A percentile compares a stretch with the other conserved stretches of the same genome.
These are phyloP conservation scores for Lumnitzera racemosa DNA, from an alignment of 345 rosid species.

Conservation along the genomic window DNA sequence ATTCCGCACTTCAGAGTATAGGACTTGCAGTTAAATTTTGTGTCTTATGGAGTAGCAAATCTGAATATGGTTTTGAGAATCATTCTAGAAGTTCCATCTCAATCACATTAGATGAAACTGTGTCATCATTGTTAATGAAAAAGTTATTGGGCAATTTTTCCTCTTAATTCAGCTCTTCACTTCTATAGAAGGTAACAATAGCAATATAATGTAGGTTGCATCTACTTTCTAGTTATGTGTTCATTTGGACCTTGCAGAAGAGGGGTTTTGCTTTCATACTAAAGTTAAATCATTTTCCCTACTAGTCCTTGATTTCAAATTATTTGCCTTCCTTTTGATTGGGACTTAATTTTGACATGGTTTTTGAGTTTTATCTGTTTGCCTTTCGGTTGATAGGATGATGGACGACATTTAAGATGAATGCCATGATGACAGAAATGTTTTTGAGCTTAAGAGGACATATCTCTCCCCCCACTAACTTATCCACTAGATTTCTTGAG, in stretches of 20 bases:
- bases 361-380: not conserved
- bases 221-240: not conserved
- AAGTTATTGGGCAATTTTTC: conserved; percentile 41
- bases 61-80: conserved; percentile 12
- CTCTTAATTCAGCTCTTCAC: conserved; percentile 38
- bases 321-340: not conserved
- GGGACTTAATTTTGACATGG: not conserved
- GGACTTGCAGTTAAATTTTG: conserved; percentile 42
- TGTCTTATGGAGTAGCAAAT: conserved; percentile 23
- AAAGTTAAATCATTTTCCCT: too few relatives aligned
- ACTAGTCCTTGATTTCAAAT: too few relatives aligned
- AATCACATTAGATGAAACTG: conserved; percentile 31
- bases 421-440: conserved; percentile 51
- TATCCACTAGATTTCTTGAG: conserved; percentile 47
- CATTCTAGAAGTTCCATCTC: conserved; percentile 23
- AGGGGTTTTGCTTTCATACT: too few relatives aligned
- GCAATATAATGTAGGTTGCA: not conserved
- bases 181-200: conserved; percentile 40
- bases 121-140: conserved; percentile 39
- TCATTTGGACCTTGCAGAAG: not conserved
- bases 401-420: conserved; percentile 52
- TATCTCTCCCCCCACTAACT: conserved; percentile 36
- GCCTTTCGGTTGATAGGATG: conserved; percentile 44
- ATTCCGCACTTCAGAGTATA: conserved; percentile 53
- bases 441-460: conserved; percentile 56